Conservation (phyloP, 2,329 filamentous ascomycete genomes). For the Diaporthe humulicola region DNA sequence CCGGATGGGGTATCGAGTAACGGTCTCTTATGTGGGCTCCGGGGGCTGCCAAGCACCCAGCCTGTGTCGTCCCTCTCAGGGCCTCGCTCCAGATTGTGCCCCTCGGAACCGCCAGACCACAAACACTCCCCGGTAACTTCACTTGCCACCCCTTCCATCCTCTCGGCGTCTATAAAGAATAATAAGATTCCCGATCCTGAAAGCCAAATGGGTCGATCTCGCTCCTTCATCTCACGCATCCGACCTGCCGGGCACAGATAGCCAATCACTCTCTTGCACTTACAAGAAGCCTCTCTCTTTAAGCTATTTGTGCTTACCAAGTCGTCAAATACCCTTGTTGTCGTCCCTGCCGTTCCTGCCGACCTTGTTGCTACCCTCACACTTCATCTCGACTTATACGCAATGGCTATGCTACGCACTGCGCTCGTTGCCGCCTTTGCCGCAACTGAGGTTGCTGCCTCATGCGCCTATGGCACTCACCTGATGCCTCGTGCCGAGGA, state of each 20-base stretch:
- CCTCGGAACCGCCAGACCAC: constrained; percentile 17
- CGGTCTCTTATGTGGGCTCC: constrained; percentile 24
- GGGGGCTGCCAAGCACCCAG: constrained; percentile 28
- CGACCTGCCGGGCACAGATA: constrained; percentile 4
- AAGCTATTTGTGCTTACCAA: constrained; percentile 17
- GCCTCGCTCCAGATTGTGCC: not conserved
- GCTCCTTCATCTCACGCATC: constrained; percentile 20
- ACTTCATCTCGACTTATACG: not conserved
- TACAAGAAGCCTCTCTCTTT: constrained; percentile 20
- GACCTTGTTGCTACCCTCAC: not conserved
- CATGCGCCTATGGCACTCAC: constrained; percentile 46
- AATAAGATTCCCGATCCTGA: constrained; percentile 7
- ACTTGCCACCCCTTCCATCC: not conserved
- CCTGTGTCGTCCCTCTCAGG: constrained; percentile 28
- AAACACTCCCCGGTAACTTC: constrained; percentile 1
- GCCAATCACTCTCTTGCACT: constrained; percentile 7
- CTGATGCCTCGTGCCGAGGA: constrained; percentile 46
- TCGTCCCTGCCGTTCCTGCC: not conserved
- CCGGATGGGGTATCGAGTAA: constrained; percentile 24
- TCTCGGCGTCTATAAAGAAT: constrained; percentile 22
- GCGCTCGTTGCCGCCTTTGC: constrained; percentile 22
- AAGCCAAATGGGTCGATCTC: not conserved
- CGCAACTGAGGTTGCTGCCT: constrained; percentile 45
- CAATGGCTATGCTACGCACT: constrained; percentile 16
- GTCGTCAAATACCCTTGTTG: not conserved